Conservation (phyloP, 345 rosid species). For the Eucalyptus marginata region DNA sequence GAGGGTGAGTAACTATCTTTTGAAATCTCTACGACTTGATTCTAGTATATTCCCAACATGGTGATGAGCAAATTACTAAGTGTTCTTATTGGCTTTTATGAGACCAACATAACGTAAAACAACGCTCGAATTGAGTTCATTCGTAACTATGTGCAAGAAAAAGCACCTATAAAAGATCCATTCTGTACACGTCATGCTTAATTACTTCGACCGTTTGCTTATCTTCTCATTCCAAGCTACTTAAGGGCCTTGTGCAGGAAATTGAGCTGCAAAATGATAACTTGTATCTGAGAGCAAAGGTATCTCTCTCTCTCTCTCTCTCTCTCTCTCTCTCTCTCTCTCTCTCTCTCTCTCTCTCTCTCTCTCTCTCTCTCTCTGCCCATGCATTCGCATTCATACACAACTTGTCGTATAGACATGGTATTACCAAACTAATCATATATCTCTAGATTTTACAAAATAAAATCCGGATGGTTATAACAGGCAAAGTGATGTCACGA, state of each 20-base stretch:
- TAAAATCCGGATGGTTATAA: background rate
- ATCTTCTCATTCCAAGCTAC: background rate
- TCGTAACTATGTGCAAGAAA: background rate
- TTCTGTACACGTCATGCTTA: background rate
- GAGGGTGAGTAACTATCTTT: conserved; percentile 37
- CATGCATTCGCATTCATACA: background rate
- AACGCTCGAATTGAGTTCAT: background rate
- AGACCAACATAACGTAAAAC: background rate
- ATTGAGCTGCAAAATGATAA: conserved; percentile 78
- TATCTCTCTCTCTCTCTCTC: background rate
- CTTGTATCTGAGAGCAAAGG: conserved; percentile 67
- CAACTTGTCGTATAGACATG: background rate
- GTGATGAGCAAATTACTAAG: background rate
- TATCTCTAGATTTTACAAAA: background rate
- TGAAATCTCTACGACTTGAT: background rate
- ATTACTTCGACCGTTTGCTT: background rate
- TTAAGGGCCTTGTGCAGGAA: conserved; percentile 32
- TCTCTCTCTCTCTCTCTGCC: background rate
- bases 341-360: background rate
- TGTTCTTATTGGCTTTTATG: background rate
- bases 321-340: too few relatives aligned
- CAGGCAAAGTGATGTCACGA: background rate
- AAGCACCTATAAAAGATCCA: background rate
- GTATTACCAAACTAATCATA: background rate
- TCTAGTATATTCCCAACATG: background rate